These are phyloP conservation scores for Pleurotus tuber-regium DNA, from an alignment of 768 basidiomycete genomes.

Conservation along the genomic window DNA sequence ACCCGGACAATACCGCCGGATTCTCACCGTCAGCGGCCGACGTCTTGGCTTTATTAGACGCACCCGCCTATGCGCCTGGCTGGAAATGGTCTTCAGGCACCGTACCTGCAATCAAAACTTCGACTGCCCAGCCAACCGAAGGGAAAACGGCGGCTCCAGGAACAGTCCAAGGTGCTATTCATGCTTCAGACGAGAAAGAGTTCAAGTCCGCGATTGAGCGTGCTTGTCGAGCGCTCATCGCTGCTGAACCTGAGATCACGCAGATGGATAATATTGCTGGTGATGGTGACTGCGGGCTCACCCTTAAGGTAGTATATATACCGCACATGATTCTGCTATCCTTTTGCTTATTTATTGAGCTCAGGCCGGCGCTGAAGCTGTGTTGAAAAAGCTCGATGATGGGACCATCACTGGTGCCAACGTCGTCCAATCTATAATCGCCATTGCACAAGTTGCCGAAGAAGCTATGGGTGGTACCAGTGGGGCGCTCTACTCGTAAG, in stretches of 20 bases:
- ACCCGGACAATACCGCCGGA: slow-evolving; percentile 35
- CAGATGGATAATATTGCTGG: slow-evolving; percentile 89
- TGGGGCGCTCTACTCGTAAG: slow-evolving; percentile 88
- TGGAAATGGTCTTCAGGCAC: slow-evolving; percentile 76
- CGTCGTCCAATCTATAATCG: slow-evolving; percentile 60
- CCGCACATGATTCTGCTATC: too few species aligned
- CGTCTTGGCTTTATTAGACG: slow-evolving; percentile 70
- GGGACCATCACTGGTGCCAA: slow-evolving; percentile 61
- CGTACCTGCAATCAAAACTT: slow-evolving; percentile 30
- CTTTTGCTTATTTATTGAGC: not conserved
- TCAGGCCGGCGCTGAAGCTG: slow-evolving; percentile 68
- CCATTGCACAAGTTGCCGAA: slow-evolving; percentile 73
- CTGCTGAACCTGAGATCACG: slow-evolving; percentile 87
- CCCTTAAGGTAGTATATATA: slow-evolving; percentile 38
- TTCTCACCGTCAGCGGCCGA: slow-evolving; percentile 21
- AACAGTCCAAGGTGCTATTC: slow-evolving; percentile 15
- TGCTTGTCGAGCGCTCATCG: slow-evolving; percentile 65
- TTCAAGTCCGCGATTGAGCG: slow-evolving; percentile 56
- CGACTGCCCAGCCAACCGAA: slow-evolving; percentile 14
- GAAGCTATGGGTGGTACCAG: slow-evolving; percentile 90
- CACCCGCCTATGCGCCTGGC: slow-evolving; percentile 65
- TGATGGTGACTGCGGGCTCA: slow-evolving; percentile 71
- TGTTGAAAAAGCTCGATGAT: slow-evolving; percentile 54
- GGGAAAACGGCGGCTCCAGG: not conserved
- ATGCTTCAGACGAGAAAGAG: slow-evolving; percentile 36